Evolutionary conservation across 768 basidiomycete genomes (phyloP), one percentile per base, ranked within the genome.

Genomic region (Multifurca ochricompacta): DNA sequence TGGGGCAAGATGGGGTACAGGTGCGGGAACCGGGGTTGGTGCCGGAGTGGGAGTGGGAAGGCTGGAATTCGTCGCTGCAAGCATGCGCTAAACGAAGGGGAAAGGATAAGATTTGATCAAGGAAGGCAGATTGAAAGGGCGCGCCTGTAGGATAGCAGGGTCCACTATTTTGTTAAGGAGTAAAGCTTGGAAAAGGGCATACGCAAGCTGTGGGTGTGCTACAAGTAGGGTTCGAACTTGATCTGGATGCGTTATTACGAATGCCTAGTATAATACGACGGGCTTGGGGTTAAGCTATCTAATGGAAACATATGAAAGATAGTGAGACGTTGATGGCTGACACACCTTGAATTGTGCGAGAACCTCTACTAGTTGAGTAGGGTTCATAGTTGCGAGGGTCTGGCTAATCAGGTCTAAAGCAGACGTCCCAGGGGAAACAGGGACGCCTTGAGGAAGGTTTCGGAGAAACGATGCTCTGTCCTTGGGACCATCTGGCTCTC

Each of bases 311-410:
- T n/a, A n/a, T n/a, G n/a, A 34, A 7, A 36, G 0, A 16, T 1
- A 25, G 30, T 23, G 14, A 18, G n/a, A 41, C 14, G 25, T 28
- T 11, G 27, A 56, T 21, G 16, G 28, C 55, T 51, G 53, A 54
- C 77, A 65, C 67, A 94, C 96, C 85, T 98, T 98, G 87, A 95
- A 94, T 69, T 96, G 91, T n/a, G 87, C 87, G 61, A 99, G 73
- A 8, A 97, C 87, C 70, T 99, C 95, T 71, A 94, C 82, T 59
- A 95, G 73, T 65, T 95, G 90, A 35, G 74, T 77, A 0, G 91
- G 90, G 50, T 81, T 80, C 75, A 95, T 88, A 27, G 74, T 81
- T 37, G 87, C 94, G 41, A 99, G 76, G 3, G 85, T 87, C 65
- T 87, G 80, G 66, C 81, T 91, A 66, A 98, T 97, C 51, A 77